Percentiles rank a stretch among this genome's conserved stretches.
Conservation (phyloP, 163 green algal species). For the Chlorella variabilis region DNA sequence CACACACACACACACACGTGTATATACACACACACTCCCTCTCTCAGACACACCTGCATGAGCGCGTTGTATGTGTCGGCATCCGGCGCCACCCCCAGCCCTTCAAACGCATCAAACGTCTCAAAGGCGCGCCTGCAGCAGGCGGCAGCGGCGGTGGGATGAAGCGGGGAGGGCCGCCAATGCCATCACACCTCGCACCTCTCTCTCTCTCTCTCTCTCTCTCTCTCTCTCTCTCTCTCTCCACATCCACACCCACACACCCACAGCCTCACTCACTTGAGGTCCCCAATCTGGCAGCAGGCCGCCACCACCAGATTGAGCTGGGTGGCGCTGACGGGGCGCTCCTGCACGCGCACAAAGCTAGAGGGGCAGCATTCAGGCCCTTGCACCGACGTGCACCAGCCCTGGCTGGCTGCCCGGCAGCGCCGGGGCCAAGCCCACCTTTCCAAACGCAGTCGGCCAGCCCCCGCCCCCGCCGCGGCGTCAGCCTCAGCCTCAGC, state of each 20-base stretch:
- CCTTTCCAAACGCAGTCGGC: too few species aligned
- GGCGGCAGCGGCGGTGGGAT: too few species aligned
- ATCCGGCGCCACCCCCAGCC: constrained; percentile 27
- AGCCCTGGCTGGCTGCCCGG: background rate
- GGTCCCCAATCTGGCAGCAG: constrained; percentile 45
- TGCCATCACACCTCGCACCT: too few species aligned
- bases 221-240: too few species aligned
- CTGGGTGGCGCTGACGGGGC: constrained; percentile 12
- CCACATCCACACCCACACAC: too few species aligned
- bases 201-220: too few species aligned
- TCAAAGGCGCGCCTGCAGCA: constrained; percentile 35
- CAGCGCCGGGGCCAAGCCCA: too few species aligned
- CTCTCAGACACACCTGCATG: constrained; percentile 1
- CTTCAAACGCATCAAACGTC: constrained; percentile 30
- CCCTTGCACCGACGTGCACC: background rate
- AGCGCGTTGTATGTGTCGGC: constrained; percentile 46
- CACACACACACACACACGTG: too few species aligned
- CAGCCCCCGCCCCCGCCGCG: too few species aligned
- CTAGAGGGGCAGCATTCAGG: background rate
- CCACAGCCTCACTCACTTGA: constrained; percentile 20
- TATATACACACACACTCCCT: too few species aligned
- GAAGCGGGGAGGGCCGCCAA: too few species aligned
- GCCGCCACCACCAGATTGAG: constrained; percentile 47
- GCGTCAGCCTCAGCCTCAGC: too few species aligned
- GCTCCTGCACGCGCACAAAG: constrained; percentile 30